Base-by-base conservation (phyloP, 225 moss, liverwort and hornwort genomes). In the Lunularia cruciata region DNA sequence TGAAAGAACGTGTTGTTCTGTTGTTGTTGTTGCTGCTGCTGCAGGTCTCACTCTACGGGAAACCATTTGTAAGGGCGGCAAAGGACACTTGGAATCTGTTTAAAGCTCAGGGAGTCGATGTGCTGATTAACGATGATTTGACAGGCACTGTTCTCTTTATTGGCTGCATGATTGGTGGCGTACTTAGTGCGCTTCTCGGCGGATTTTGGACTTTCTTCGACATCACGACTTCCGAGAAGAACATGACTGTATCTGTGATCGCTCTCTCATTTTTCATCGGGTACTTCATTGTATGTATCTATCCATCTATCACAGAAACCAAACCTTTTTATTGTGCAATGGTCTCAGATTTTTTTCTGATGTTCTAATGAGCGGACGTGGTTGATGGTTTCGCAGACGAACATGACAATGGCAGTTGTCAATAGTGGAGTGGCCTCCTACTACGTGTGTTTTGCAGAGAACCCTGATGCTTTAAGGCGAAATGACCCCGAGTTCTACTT, bases 41-140 rank as follows among this genome's bases (percentile, higher is more conserved):
- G 72, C 83, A 91, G 89, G 91, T 92, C 22, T 87, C 88, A 28
- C 32, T 92, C 6, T 79, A 84, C 68, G 81, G 79, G 15, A 83
- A 61, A 67, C 81, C 77, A 55, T 92, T 87, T 46, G 80, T 92
- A 69, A 82, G 47, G 67, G 84, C 91, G 6, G 80, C 91, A 8
- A 89, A 70, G 71, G 76, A 79, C 69, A 92, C 91, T 0, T 92
- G 91, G 91, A 13, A 26, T n/a, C 85, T 87, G 85, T 83, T 92
- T 26, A 80, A 61, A 62, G 40, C 67, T 0, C 75, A 83, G 28
- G 63, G 76, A 38, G 73, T 82, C 7, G 87, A 89, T 71, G 39
- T 87, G 52, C 62, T 92, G 65, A 79, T 92, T 59, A 84, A 89
- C 23, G 89, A 92, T 58, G 91, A 92, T 75, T 68, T 92, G 0